These are phyloP conservation scores for Pyracantha coccinea DNA, from an alignment of 331 rosid genomes.

Conservation along the genomic window DNA sequence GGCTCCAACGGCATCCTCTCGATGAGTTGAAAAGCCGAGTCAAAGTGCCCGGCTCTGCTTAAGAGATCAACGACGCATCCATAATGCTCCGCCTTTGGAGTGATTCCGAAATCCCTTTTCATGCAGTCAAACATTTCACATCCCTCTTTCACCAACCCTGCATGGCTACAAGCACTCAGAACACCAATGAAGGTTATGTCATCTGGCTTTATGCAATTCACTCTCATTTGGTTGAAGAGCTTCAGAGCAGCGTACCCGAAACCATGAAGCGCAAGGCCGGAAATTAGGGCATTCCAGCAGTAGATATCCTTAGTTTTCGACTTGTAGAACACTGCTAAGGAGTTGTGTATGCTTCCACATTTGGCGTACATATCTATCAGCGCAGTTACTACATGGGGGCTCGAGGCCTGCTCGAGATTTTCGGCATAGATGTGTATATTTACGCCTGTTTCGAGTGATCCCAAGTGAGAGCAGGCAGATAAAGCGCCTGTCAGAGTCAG, in stretches of 20 bases:
- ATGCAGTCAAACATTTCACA: constrained; percentile 10
- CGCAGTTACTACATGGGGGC: constrained; percentile 25
- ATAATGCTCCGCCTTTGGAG: constrained; percentile 29
- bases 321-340: constrained; percentile 23
- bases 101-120: constrained; percentile 9
- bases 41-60: constrained; percentile 14
- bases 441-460: constrained; percentile 16
- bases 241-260: constrained; percentile 10
- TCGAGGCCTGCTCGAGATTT: neutral
- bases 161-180: constrained; percentile 29
- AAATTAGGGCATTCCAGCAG: constrained; percentile 28
- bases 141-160: constrained; percentile 25
- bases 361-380: constrained; percentile 28
- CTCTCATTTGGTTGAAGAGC: constrained; percentile 18
- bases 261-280: constrained; percentile 23
- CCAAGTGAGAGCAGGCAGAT: constrained; percentile 24
- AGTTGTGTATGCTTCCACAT: constrained; percentile 17
- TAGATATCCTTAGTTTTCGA: constrained; percentile 13
- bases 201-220: constrained; percentile 15
- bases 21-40: constrained; percentile 6
- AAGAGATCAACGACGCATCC: constrained; percentile 29
- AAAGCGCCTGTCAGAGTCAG: constrained; percentile 14
- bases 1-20: constrained; percentile 20
- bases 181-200: constrained; percentile 28
- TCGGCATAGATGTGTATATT: constrained; percentile 6